phyloP scores from a whole-genome alignment of 768 basidiomycete genomes.

The Lepiota venenata region DNA sequence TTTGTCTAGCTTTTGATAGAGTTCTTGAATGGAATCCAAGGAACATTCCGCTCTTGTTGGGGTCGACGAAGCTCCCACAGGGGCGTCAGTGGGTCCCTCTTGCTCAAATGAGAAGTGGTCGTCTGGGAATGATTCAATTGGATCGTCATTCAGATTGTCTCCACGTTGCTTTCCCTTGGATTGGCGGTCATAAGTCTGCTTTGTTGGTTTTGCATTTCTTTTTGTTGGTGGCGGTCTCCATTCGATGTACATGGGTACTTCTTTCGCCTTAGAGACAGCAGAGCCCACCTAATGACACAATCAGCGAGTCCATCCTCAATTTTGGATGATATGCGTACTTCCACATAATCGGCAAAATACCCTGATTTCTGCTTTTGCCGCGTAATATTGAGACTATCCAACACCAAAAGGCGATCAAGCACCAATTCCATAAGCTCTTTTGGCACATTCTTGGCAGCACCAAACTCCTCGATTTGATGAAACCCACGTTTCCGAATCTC shows the following conservation, averaged over 20 bases:
- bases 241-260: background rate
- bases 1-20: constrained; percentile 1
- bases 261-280: background rate
- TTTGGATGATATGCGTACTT: constrained; percentile 30
- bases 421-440: constrained; percentile 62
- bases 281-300: background rate
- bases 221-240: constrained; percentile 11
- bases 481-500: constrained; percentile 45
- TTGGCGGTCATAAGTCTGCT: background rate
- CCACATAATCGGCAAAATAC: constrained; percentile 49
- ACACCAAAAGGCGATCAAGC: constrained; percentile 50
- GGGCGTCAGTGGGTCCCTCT: background rate
- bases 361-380: constrained; percentile 36
- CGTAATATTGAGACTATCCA: constrained; percentile 48
- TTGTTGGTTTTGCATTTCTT: background rate
- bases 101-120: background rate
- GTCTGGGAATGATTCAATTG: constrained; percentile 8
- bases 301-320: background rate
- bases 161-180: constrained; percentile 2
- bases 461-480: constrained; percentile 47
- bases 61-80: background rate
- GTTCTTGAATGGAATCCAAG: background rate
- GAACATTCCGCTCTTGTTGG: background rate
- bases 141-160: background rate
- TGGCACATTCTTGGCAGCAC: constrained; percentile 46